Evolutionary conservation across 306 rosid species (phyloP).

Genomic region (Sphenostylis stenocarpa): DNA sequence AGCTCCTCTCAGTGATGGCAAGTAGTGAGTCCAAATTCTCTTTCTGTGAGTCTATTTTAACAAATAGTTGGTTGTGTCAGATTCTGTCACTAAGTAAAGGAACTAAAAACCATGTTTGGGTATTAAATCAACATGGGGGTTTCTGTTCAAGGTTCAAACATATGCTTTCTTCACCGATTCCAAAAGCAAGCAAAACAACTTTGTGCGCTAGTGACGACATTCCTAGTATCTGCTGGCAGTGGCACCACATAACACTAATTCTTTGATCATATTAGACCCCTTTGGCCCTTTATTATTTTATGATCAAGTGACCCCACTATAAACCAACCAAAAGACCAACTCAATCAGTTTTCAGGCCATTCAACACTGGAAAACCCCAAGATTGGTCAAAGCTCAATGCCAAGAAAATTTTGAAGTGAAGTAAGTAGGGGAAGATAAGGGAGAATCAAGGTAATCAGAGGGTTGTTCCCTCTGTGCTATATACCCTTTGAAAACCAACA

Average conservation of each 20-base stretch:
- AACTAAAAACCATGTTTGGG: slow-evolving; percentile 36
- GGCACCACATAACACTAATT: slow-evolving; percentile 26
- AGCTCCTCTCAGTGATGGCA: neutral
- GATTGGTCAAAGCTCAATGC: slow-evolving; percentile 34
- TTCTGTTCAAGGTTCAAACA: slow-evolving; percentile 32
- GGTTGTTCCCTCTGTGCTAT: slow-evolving; percentile 45
- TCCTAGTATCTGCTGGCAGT: slow-evolving; percentile 18
- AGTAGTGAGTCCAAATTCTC: slow-evolving; percentile 18
- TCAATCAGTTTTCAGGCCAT: slow-evolving; percentile 27
- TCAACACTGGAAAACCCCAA: slow-evolving; percentile 30
- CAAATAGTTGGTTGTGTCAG: slow-evolving; percentile 43
- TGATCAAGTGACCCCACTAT: slow-evolving; percentile 23
- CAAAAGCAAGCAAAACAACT: slow-evolving; percentile 8
- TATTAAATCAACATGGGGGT: slow-evolving; percentile 31
- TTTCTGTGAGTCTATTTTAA: slow-evolving; percentile 24
- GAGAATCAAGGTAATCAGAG: slow-evolving; percentile 45
- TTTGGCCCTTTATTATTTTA: neutral
- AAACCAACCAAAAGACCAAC: slow-evolving; percentile 30
- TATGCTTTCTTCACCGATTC: slow-evolving; percentile 25
- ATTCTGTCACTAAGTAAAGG: slow-evolving; percentile 46
- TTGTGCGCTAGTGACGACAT: slow-evolving; percentile 4
- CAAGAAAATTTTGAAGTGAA: slow-evolving; percentile 24
- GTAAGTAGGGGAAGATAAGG: slow-evolving; percentile 38
- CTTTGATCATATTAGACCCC: neutral
- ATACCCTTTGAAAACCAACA: slow-evolving; percentile 42